Base-by-base conservation (phyloP, 139 green algal species). In the Gonium pectorale region DNA sequence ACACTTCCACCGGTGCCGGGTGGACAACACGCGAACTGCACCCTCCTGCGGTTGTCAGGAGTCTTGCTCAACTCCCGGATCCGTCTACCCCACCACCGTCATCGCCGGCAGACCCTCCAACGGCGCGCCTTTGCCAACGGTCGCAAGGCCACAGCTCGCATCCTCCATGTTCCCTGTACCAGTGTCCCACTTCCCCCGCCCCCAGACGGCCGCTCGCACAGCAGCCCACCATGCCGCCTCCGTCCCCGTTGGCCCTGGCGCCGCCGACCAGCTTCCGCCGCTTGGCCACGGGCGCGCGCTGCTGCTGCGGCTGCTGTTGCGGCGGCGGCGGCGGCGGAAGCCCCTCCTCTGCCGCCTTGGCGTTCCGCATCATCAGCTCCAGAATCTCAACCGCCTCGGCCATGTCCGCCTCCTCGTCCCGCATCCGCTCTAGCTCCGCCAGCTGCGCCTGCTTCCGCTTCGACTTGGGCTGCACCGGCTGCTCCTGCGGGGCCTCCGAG, bases 331-430 rank as follows among this genome's bases (percentile, higher is more conserved):
- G 62, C 62, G 5, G 6, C n/a, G 29, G n/a, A 5, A 5, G n/a
- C 62, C 6, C 33, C 51, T 2, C 33, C 11, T 21, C 29, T 43
- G 29, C 9, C 54, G 24, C 43, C 56, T 75, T 33, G n/a, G 31
- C 66, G 49, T 22, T 62, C 51, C 62, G 38, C 70, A 95, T 82
- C 83, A 95, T 86, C 9, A 85, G 84, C 31, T 83, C 83, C 64
- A 93, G 71, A 15, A 93, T 94, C 43, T 92, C 70, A 27, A 88
- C 91, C 13, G 90, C 93, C 79, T 95, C 90, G 8, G 86, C 77
- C 27, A 89, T 87, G 24, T 92, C 88, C 22, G 59, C 74, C 27
- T 38, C 67, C 69, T 87, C 87, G 41, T 7, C 24, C 72, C 3
- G 72, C 70, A 27, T 17, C 31, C 44, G 44, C 44, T 62, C 68